Conservation (phyloP, 2,329 filamentous ascomycete species). For the Penicillium hesseltinei region DNA sequence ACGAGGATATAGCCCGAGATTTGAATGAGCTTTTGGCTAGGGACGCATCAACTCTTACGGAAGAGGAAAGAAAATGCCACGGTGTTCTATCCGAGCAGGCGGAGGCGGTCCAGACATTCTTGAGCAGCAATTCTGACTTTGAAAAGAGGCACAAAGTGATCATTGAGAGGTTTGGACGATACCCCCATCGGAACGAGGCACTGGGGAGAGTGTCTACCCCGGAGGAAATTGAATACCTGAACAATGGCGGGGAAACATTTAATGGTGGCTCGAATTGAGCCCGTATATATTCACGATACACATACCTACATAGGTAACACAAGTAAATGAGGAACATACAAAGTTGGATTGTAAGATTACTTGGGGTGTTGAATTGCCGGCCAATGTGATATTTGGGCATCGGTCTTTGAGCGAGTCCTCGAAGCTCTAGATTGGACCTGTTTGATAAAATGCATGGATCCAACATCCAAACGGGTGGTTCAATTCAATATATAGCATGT, state of each 20-base stretch:
- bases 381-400: no score
- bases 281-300: neutral
- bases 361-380: no score
- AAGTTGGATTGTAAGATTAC: no score
- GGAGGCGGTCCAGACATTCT: slow-evolving; percentile 11
- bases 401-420: no score
- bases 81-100: slow-evolving; percentile 7
- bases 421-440: no score
- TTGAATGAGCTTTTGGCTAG: slow-evolving; percentile 13
- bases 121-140: slow-evolving; percentile 15
- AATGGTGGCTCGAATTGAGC: neutral
- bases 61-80: slow-evolving; percentile 19
- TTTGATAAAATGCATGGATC: no score
- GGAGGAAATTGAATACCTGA: slow-evolving; percentile 24
- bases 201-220: slow-evolving; percentile 21
- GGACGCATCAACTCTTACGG: slow-evolving; percentile 10
- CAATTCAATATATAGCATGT: no score
- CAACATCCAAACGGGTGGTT: no score
- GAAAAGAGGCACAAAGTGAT: slow-evolving; percentile 25
- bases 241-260: slow-evolving; percentile 26
- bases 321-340: no score
- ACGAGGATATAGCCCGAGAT: slow-evolving; percentile 19
- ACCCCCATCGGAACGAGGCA: slow-evolving; percentile 26
- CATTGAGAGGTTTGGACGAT: slow-evolving; percentile 27
- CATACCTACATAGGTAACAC: neutral